Base-by-base conservation (phyloP, 2,329 filamentous ascomycete species). In the Ophiostoma tasmaniense region DNA sequence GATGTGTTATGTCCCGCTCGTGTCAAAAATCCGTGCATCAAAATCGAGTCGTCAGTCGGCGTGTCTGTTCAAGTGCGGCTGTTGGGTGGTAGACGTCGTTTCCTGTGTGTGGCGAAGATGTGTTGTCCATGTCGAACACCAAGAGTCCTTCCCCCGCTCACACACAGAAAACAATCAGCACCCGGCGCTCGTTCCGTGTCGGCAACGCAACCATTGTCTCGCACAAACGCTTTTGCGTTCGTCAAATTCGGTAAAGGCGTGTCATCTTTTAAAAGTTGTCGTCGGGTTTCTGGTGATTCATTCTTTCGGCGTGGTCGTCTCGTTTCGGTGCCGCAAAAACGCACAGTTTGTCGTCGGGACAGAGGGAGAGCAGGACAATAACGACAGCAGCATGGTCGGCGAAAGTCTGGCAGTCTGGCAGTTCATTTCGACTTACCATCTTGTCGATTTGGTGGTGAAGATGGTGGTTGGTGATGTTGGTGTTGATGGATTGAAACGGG, bases 351-450 rank as follows among this genome's bases (percentile, higher is more conserved):
- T 66, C 64, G 64, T 66, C 37, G 64, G 64, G 25, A 25, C 25
- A 30, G 37, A 52, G 20, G n/a, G 39, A 3, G 42, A 22, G 25
- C 33, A 65, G n/a, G 33, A 65, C 37, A 65, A 65, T 11, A 65
- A 42, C 22, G 35, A 39, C 64, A 14, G 62, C 62, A 64, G 64
- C 11, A 17, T 20, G 22, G 37, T 65, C 37, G 64, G 37, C 64
- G 64, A 5, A 35, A 35, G 45, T 55, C 28, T 52, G 64, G 64
- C 64, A 64, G 64, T 65, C 28, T 52, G 64, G 64, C 64, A 64
- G 64, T 65, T 65, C 64, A 65, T 5, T 64, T 17, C 52, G 25
- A 73, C 72, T 73, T 72, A 73, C 72, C 72, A 73, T 73, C 72
- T 73, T 73, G 70, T 70, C 64, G 70, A 66, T 67, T 61, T 59